A percentile compares a stretch with the other conserved stretches of the same genome.
These are phyloP conservation scores for Chlamydomonas sp. DNA, from an alignment of 139 green algal species.

Conservation along the genomic window DNA sequence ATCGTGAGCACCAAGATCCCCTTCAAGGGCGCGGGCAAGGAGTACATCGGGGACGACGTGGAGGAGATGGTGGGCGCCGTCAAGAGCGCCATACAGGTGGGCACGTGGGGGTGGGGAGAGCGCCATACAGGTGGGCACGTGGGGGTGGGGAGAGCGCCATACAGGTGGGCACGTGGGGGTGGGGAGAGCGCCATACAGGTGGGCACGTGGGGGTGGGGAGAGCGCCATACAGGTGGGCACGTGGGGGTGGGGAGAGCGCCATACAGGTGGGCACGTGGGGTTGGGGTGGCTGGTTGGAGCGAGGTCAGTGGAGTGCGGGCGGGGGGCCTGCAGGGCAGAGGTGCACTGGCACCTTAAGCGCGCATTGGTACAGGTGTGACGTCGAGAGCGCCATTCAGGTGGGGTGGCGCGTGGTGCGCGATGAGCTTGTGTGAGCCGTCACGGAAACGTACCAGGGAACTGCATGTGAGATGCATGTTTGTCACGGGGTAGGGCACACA, in stretches of 20 bases:
- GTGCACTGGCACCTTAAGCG: no score
- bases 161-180: neutral
- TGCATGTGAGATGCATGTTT: no score
- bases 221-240: conserved; percentile 83
- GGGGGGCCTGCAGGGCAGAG: no score
- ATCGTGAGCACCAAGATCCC: conserved; percentile 99
- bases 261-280: conserved; percentile 63
- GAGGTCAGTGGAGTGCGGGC: neutral
- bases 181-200: conserved; percentile 76
- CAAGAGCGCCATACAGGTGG: conserved; percentile 78
- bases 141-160: neutral
- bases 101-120: neutral
- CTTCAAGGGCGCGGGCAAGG: conserved; percentile 98
- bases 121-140: no score
- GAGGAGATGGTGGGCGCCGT: conserved; percentile 92
- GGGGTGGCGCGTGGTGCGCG: no score
- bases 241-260: no score
- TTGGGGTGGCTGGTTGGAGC: neutral
- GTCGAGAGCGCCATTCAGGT: no score
- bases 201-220: no score
- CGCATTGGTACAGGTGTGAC: no score
- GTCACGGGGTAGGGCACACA: no score
- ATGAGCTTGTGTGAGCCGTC: no score
- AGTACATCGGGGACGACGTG: conserved; percentile 98
- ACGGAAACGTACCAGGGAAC: no score